These are phyloP conservation scores for Canna indica DNA, from an alignment of 176 grass and related monocot species.

Conservation along the genomic window DNA sequence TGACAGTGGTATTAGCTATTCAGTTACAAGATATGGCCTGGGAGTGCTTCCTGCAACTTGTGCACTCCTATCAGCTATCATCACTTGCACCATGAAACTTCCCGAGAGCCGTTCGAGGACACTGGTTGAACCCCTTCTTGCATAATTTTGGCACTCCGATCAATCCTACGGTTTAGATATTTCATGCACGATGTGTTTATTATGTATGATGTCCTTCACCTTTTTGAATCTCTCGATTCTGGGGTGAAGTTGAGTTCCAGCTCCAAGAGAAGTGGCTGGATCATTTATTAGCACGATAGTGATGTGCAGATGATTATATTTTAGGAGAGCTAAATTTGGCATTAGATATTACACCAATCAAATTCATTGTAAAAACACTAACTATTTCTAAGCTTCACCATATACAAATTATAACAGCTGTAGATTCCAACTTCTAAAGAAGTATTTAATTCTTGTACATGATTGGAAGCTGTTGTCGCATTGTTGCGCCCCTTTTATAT, in stretches of 20 bases:
- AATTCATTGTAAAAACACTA: background rate
- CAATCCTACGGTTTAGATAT: background rate
- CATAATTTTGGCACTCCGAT: slow-evolving; percentile 27
- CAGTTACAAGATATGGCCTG: slow-evolving; percentile 63
- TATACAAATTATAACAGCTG: too few species aligned
- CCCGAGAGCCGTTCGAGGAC: slow-evolving; percentile 42
- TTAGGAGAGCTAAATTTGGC: background rate
- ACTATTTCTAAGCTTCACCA: background rate
- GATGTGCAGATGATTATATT: background rate
- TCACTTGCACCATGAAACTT: slow-evolving; percentile 80
- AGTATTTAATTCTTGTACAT: too few species aligned
- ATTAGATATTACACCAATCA: background rate
- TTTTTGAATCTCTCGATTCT: background rate
- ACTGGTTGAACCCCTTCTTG: slow-evolving; percentile 75
- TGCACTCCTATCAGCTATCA: slow-evolving; percentile 55
- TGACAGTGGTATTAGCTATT: slow-evolving; percentile 28
- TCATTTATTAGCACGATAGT: background rate
- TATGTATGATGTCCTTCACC: background rate
- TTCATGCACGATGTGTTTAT: background rate
- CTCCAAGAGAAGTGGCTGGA: background rate
- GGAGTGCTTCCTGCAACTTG: slow-evolving; percentile 67
- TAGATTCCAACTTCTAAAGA: too few species aligned
- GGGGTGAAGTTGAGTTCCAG: background rate
- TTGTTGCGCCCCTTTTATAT: too few species aligned
- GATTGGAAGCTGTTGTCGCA: too few species aligned